Conservation (phyloP, 1,284 basidiomycete species). For the Naganishia cerealis region DNA sequence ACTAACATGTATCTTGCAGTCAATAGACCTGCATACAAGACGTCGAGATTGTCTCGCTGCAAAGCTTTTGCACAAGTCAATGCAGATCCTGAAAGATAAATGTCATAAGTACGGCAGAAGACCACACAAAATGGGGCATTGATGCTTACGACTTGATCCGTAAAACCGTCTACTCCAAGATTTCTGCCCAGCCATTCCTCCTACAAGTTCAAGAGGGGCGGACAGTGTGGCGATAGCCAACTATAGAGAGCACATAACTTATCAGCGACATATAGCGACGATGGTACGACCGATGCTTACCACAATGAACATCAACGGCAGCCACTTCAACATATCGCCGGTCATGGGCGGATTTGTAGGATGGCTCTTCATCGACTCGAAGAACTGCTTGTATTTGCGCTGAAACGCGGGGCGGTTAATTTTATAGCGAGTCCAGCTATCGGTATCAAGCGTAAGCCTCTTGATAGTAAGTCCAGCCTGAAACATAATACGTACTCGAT, state of each 20-base stretch:
- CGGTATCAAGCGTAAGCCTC: neutral
- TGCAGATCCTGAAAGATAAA: constrained; percentile 45
- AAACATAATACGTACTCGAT: constrained; percentile 34
- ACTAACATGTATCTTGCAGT: constrained; percentile 55
- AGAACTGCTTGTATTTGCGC: constrained; percentile 49
- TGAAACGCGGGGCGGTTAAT: constrained; percentile 54
- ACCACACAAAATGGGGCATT: neutral
- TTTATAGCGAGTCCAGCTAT: constrained; percentile 56
- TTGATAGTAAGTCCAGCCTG: neutral
- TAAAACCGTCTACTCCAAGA: constrained; percentile 54
- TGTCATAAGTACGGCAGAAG: neutral
- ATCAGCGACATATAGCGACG: constrained; percentile 10
- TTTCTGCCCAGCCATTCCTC: constrained; percentile 48
- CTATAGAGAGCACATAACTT: constrained; percentile 35
- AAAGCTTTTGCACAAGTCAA: constrained; percentile 55
- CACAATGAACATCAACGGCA: constrained; percentile 55
- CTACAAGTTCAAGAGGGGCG: constrained; percentile 50
- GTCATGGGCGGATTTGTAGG: constrained; percentile 52
- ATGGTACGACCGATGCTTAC: constrained; percentile 39
- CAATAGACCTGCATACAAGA: constrained; percentile 53
- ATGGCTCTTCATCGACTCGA: constrained; percentile 50
- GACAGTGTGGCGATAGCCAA: constrained; percentile 55
- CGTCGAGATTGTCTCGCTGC: constrained; percentile 55
- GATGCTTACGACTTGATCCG: constrained; percentile 40
- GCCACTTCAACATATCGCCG: constrained; percentile 54